Base-by-base conservation (phyloP, 2,329 filamentous ascomycete species). In the Epichloe gansuensis region DNA sequence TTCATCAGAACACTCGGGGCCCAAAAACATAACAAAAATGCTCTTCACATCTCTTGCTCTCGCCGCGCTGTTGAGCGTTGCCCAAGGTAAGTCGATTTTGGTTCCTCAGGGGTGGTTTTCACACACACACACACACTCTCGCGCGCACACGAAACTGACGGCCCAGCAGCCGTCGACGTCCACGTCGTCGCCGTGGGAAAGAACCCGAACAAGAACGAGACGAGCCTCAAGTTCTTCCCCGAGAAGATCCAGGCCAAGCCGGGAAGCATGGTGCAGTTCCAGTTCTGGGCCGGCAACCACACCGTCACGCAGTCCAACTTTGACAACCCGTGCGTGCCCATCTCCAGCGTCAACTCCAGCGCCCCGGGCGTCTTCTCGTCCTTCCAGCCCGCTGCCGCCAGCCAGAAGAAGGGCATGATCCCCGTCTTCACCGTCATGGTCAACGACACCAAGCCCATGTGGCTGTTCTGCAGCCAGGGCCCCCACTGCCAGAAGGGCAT, bases 261-360 rank as follows among this genome's bases (percentile, higher is more conserved):
- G 2, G 86, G 87, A 57, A 74, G 77, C 60, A 76, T 81, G 70
- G 74, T 85, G 12, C 79, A 83, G 69, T 85, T 85, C 73, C 80
- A 84, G 67, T 85, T 85, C 72, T 72, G 74, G 56, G 73, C 72
- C 8, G 76, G 75, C 60, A 91, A 91, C 74, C 87, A 91, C 76
- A 90, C 86, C 49, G 81, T 90, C 54, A 86, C 83, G 15, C 85
- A 90, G 72, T 88, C 86, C 46, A 81, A 75, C 61, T 91, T 91
- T 62, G 82, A 85, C 61, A 69, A 76, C 52, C 85, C 85, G 12
- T 90, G 86, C 70, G 65, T 76, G 31, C 84, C 85, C 49, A 78
- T 86, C 59, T 62, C 65, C 57, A 68, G 72, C 52, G 67, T 72
- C 67, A 72, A 75, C 69, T 71, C 69, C 54, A 76, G 77, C 62